phyloP scores from a whole-genome alignment of 2,329 filamentous ascomycete species.

The Aureobasidium sp. region DNA sequence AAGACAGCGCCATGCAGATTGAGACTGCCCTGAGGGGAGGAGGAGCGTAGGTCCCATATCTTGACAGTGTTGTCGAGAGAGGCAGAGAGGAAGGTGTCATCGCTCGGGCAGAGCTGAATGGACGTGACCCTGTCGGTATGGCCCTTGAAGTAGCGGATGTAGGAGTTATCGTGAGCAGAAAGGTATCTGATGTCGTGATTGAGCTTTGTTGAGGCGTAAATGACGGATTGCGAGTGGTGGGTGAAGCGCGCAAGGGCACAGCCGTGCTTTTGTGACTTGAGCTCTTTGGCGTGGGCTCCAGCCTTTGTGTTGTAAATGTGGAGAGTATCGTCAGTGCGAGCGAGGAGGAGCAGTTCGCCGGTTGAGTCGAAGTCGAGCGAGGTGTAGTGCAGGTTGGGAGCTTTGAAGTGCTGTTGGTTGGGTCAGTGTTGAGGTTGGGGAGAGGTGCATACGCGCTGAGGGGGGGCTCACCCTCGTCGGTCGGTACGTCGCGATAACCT shows the following conservation, averaged over 20 bases:
- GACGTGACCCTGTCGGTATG: conserved; percentile 79
- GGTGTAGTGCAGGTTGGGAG: conserved; percentile 50
- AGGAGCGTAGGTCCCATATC: conserved; percentile 79
- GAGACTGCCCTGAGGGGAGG: conserved; percentile 70
- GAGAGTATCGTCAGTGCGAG: conserved; percentile 88
- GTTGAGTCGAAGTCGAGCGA: conserved; percentile 96
- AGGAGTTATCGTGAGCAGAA: conserved; percentile 90
- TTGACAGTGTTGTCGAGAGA: conserved; percentile 84
- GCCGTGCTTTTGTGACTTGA: conserved; percentile 94
- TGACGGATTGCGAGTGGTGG: conserved; percentile 80
- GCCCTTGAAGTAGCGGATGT: conserved; percentile 91
- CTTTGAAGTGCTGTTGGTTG: conserved; percentile 35
- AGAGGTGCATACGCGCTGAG: neutral
- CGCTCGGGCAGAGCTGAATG: conserved; percentile 73
- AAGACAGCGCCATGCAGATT: conserved; percentile 75
- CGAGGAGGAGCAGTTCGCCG: conserved; percentile 84
- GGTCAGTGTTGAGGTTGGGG: conserved; percentile 12
- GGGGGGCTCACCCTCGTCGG: conserved; percentile 61
- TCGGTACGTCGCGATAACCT: conserved; percentile 68
- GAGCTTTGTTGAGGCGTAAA: conserved; percentile 92
- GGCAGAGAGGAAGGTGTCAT: conserved; percentile 87
- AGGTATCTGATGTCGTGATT: conserved; percentile 84
- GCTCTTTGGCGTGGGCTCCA: conserved; percentile 77
- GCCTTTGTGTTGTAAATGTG: conserved; percentile 93
- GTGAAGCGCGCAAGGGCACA: conserved; percentile 91